Evolutionary conservation across 2,329 filamentous ascomycete genomes (phyloP).

Genomic region (Aspergillus terreus): DNA sequence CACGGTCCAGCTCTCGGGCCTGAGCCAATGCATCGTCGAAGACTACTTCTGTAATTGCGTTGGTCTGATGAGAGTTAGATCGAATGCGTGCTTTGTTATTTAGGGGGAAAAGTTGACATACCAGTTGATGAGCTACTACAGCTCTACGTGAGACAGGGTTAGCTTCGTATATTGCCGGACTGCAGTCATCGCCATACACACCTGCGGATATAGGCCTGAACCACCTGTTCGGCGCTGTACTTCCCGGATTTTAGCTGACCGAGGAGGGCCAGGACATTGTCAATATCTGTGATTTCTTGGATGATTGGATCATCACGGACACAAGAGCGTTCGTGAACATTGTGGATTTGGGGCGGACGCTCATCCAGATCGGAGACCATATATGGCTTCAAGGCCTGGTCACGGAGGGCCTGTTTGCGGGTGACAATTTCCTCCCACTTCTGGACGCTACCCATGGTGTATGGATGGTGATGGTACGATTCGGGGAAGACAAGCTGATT

Average conservation of each 20-base stretch:
- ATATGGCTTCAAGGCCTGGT: conserved; percentile 27
- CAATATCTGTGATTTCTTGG: conserved; percentile 31
- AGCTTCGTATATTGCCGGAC: neutral
- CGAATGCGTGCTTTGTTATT: neutral
- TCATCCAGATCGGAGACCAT: conserved; percentile 22
- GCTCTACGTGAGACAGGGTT: conserved; percentile 13
- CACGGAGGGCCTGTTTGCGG: conserved; percentile 23
- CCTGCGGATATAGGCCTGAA: conserved; percentile 32
- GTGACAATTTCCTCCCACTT: conserved; percentile 29
- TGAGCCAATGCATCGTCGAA: conserved; percentile 33
- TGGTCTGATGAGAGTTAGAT: conserved; percentile 24
- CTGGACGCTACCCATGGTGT: conserved; percentile 18
- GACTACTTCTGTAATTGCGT: conserved; percentile 34
- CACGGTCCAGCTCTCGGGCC: conserved; percentile 27
- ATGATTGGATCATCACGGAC: conserved; percentile 18
- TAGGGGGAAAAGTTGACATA: conserved; percentile 1
- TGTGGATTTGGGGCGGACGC: conserved; percentile 19
- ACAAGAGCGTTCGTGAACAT: conserved; percentile 21
- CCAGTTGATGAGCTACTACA: conserved; percentile 28
- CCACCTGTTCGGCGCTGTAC: conserved; percentile 27
- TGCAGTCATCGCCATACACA: conserved; percentile 10
- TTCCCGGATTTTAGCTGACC: conserved; percentile 18
- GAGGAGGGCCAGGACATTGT: conserved; percentile 21
- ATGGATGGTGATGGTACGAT: neutral
- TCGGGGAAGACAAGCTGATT: no score